Evolutionary conservation across 345 rosid species (phyloP).

Genomic region (Boechera divaricarpa): DNA sequence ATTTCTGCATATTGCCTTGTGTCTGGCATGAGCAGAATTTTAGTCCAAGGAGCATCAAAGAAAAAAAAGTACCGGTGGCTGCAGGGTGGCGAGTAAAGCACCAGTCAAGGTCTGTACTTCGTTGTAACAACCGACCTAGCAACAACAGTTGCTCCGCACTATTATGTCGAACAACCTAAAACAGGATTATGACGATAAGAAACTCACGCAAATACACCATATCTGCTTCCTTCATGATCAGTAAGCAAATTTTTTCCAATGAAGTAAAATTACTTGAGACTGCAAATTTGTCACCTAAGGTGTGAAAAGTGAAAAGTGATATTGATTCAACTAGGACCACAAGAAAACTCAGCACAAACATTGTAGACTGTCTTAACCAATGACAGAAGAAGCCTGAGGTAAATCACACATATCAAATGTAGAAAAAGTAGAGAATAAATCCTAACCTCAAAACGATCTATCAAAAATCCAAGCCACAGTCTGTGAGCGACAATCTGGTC

Average conservation of each 20-base stretch:
- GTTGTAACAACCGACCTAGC: conserved; percentile 89
- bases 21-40: conserved; percentile 91
- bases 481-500: conserved; percentile 96
- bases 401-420: conserved; percentile 21
- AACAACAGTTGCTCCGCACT: conserved; percentile 96
- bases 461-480: conserved; percentile 92
- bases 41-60: conserved; percentile 96
- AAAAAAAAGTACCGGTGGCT: conserved; percentile 95
- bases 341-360: conserved; percentile 22
- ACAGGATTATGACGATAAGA: conserved; percentile 37
- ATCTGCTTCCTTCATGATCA: conserved; percentile 23
- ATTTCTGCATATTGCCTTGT: conserved; percentile 86
- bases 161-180: conserved; percentile 86
- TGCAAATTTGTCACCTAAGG: conserved; percentile 24
- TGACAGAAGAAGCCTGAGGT: conserved; percentile 7
- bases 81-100: conserved; percentile 97
- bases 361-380: conserved; percentile 26
- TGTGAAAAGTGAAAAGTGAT: conserved; percentile 32
- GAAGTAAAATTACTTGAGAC: conserved; percentile 23
- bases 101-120: conserved; percentile 85
- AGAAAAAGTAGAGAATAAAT: conserved; percentile 18
- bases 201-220: conserved; percentile 14
- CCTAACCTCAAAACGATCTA: conserved; percentile 97
- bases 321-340: conserved; percentile 26
- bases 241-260: conserved; percentile 18